Evolutionary conservation across 2,329 filamentous ascomycete genomes (phyloP).

Genomic region (Scedosporium boydii): DNA sequence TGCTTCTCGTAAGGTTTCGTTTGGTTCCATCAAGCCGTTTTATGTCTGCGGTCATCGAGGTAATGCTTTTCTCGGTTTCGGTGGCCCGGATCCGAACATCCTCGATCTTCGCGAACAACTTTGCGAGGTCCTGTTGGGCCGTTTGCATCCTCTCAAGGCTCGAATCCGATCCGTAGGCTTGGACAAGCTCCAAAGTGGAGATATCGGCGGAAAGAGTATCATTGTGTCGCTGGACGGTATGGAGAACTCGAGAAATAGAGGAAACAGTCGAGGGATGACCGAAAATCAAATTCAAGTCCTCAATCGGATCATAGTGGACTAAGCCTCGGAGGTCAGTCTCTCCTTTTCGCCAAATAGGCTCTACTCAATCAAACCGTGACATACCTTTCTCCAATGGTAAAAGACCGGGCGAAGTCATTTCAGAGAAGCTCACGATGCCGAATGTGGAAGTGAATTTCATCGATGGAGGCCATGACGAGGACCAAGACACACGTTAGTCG

Average conservation of each 20-base stretch:
- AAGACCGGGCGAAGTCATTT: not conserved
- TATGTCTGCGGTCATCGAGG: constrained; percentile 97
- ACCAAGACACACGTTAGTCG: not conserved
- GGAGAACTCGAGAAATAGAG: constrained; percentile 65
- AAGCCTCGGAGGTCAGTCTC: constrained; percentile 2
- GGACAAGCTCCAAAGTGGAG: constrained; percentile 59
- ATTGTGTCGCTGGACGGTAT: constrained; percentile 64
- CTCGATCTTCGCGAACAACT: constrained; percentile 91
- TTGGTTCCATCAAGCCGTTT: constrained; percentile 96
- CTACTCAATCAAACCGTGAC: not conserved
- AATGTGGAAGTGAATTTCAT: too few species aligned
- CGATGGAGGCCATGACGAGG: not conserved
- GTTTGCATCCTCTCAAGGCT: constrained; percentile 86
- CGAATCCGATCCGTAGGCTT: constrained; percentile 77
- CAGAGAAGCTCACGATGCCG: too few species aligned
- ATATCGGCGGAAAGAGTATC: constrained; percentile 77
- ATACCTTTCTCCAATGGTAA: not conserved
- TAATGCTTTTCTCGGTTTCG: constrained; percentile 91
- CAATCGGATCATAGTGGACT: constrained; percentile 82
- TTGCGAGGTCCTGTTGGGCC: constrained; percentile 79
- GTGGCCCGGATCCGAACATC: constrained; percentile 80
- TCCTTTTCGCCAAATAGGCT: too few species aligned
- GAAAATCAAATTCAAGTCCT: constrained; percentile 90
- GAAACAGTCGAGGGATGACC: constrained; percentile 77
- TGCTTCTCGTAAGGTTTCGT: constrained; percentile 88